Base-by-base conservation (phyloP, 805 yeast species). In the Saccharomyces mikatae region DNA sequence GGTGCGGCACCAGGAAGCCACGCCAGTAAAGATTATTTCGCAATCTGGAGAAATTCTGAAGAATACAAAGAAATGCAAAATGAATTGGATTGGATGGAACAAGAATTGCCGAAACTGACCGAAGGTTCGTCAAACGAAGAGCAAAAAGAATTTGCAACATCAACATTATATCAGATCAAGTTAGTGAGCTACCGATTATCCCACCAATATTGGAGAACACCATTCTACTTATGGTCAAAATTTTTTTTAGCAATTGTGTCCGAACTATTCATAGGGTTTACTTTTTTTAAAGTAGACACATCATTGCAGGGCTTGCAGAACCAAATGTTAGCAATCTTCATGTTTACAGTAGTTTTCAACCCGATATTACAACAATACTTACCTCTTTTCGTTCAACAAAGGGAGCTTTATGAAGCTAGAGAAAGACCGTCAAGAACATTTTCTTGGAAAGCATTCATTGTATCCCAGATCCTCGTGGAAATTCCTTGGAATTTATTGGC, bases 1-100 rank as follows among this genome's bases (percentile, higher is more conserved):
- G 88, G 88, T 62, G 87, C 88, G 51, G 87, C 87, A 47, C 88
- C 88, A 10, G 87, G 87, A 48, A 78, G 86, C 27, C 83, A 80
- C 59, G 84, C 87, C 28, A 74, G 75, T 46, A 84, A 80, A 67
- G 85, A 84, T 65, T 84, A 82, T 62, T 76, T 78, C 62, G 82
- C 84, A 62, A 86, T 84, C 49, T 86, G 96, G 95, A 67, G 76
- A 64, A 74, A 77, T 48, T 86, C 92, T 41, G 66, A 68, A 1
- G 89, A 87, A 66, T 78, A 77, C 60, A 62, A 70, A 51, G 80
- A 74, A 5, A 79, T 84, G 32, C 76, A 80, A 52, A 69, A 63
- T 2, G 89, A 85, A 63, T 75, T 86, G 60, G 78, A 74, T 17
- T 51, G 62, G 36, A 80, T 87, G 89, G 87, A 83, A 66, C 63